Base-by-base conservation (phyloP, 2,329 filamentous ascomycete genomes). In the Fusarium veterinarium region DNA sequence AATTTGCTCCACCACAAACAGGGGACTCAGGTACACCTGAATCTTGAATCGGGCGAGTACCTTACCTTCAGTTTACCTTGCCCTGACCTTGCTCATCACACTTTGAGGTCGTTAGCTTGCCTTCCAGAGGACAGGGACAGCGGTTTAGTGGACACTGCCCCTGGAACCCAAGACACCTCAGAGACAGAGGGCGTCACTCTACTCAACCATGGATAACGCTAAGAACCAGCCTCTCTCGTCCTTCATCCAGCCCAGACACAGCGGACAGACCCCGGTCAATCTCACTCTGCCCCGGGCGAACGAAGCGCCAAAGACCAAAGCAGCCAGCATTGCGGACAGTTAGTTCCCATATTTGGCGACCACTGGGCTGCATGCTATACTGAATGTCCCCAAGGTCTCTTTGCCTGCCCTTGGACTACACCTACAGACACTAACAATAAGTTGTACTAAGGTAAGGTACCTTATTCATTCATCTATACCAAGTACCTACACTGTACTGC, bases 251-350 rank as follows among this genome's bases (percentile, higher is more conserved):
- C 53, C 42, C 63, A 65, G 64, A 49, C 66, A 20, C 45, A 60
- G 42, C 49, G 59, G 49, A 60, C 41, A 58, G 35, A 60, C 41
- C 57, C 63, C 44, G 28, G 40, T 71, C 60, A 66, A 49, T 44
- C 51, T 53, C 63, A 68, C 45, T 44, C 57, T 61, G 59, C 70
- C 74, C 72, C 49, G 20, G 53, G 61, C 33, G 42, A 38, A 68
- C 61, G 52, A 66, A 72, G 72, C 71, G 74, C 74, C 59, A 67
- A 57, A 71, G 64, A 72, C 74, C 64, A 67, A 64, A 68, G 49
- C 53, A 67, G 62, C 56, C 61, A 69, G 64, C 64, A 75, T 63
- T 60, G 49, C 73, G 60, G 63, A 69, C 63, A 62, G 62, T 66
- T 71, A 63, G 73, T 75, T 67, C 70, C 33, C 70, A 72, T 67